A percentile compares a stretch with the other conserved stretches of the same genome.
These are phyloP conservation scores for Cerrena zonata DNA, from an alignment of 1,284 basidiomycete species.

Conservation along the genomic window DNA sequence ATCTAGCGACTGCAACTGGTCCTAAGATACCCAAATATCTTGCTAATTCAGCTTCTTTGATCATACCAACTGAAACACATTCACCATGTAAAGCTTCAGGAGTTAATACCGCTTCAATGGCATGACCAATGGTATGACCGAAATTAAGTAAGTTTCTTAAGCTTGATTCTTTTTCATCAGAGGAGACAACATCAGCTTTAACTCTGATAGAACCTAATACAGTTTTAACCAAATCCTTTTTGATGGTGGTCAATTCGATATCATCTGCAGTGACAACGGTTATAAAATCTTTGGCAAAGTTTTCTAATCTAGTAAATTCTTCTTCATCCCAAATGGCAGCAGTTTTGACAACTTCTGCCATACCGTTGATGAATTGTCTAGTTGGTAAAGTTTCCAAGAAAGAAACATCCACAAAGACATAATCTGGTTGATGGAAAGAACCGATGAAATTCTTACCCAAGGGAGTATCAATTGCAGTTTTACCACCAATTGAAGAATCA, in stretches of 20 bases:
- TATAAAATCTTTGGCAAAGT: conserved; percentile 71
- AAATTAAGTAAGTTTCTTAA: conserved; percentile 96
- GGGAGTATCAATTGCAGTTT: conserved; percentile 96
- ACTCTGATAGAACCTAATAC: conserved; percentile 85
- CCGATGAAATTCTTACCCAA: conserved; percentile 97
- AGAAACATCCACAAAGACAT: conserved; percentile 94
- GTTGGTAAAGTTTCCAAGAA: conserved; percentile 90
- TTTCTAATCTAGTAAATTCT: conserved; percentile 82
- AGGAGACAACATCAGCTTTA: conserved; percentile 90
- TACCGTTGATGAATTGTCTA: conserved; percentile 94
- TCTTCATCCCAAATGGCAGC: conserved; percentile 91
- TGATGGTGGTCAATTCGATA: conserved; percentile 65
- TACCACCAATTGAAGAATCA: conserved; percentile 94
- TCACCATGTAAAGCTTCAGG: conserved; percentile 90
- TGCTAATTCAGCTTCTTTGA: conserved; percentile 88
- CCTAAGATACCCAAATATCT: conserved; percentile 80
- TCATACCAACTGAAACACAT: conserved; percentile 88
- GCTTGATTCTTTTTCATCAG: conserved; percentile 91
- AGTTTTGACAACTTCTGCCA: conserved; percentile 99
- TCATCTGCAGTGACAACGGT: conserved; percentile 58
- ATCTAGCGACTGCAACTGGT: conserved; percentile 84
- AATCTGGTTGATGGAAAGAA: conserved; percentile 96
- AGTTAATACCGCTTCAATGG: conserved; percentile 89
- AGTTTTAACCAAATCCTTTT: conserved; percentile 73
- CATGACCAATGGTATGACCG: conserved; percentile 93